These are phyloP conservation scores for Daldinia concentrica DNA, from an alignment of 495 filamentous ascomycete genomes.

Conservation along the genomic window DNA sequence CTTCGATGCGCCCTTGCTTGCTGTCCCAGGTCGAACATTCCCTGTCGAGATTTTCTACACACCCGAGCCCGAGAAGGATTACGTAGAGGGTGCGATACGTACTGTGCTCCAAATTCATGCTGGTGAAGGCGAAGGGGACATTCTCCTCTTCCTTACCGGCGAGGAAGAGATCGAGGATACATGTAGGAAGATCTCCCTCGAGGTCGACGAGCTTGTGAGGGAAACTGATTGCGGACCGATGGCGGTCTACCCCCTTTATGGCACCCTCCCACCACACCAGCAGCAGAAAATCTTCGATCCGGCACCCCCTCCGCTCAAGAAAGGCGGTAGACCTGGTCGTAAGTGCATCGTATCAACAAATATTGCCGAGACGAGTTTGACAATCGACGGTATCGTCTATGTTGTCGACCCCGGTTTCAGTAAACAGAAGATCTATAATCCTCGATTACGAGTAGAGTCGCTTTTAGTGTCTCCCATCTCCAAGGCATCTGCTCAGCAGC, in stretches of 20 bases:
- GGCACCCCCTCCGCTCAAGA: conserved; percentile 74
- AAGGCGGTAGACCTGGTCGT: conserved; percentile 86
- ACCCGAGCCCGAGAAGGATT: conserved; percentile 93
- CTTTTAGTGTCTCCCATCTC: conserved; percentile 95
- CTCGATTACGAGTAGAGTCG: conserved; percentile 94
- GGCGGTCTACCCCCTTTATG: conserved; percentile 92
- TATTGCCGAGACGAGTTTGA: conserved; percentile 96
- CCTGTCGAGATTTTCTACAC: conserved; percentile 99
- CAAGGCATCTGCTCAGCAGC: conserved; percentile 97
- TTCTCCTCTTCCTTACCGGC: conserved; percentile 94
- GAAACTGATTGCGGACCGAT: conserved; percentile 92
- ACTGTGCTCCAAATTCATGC: conserved; percentile 97
- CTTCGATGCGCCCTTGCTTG: conserved; percentile 88
- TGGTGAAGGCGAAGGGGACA: conserved; percentile 90
- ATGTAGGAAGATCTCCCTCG: conserved; percentile 85
- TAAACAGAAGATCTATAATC: conserved; percentile 99
- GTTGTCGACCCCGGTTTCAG: conserved; percentile 99
- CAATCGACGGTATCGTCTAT: conserved; percentile 98
- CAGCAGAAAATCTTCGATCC: conserved; percentile 96
- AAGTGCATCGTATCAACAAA: conserved; percentile 97
- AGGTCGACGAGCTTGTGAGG: conserved; percentile 88
- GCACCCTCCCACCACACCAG: conserved; percentile 87
- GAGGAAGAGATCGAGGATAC: conserved; percentile 99
- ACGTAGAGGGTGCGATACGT: conserved; percentile 91
- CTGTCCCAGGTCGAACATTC: conserved; percentile 94